Base-by-base conservation (phyloP, 495 filamentous ascomycete genomes). In the Ascodesmis nigricans region DNA sequence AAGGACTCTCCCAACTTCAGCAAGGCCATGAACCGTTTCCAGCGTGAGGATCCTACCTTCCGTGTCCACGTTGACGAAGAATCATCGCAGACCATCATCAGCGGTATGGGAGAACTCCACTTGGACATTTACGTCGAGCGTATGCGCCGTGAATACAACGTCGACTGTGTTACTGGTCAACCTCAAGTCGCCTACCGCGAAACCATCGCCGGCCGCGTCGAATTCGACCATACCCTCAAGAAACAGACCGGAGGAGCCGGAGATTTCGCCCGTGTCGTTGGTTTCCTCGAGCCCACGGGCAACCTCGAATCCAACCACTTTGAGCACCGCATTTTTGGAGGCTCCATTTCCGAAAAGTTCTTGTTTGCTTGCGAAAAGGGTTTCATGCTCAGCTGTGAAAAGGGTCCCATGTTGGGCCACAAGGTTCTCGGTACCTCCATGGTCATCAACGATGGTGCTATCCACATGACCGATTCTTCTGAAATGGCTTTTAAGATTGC, bases 21-120 rank as follows among this genome's bases (percentile, higher is more conserved):
- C 46, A 99, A 95, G 63, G 90, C 90, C 44, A 95, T 99, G 71
- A 80, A 81, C 45, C 79, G 90, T 44, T 99, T 99, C 72, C 87
- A 93, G 61, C 71, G 90, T 35, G 90, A 99, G 58, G 90, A 99
- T 45, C 90, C 90, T 6, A 99, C 90, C 15, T 99, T 99, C 69
- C 71, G 90, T 27, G 79, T 95, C 27, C 74, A 76, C 40, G 78
- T 90, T 49, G 90, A 99, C 49, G 58, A 62, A 22, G 90, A 99
- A 59, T 76, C 69, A 44, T 70, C 84, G 43, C 77, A 99, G 60
- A 92, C 83, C 30, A 87, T 99, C 54, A 95, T 99, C 54, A 84
- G 77, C 27, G 90, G 90, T 31, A 99, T 99, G 90, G 90, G 90
- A 41, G 90, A 99, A 54, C 56, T 99, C 39, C 90, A 99, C 56